Evolutionary conservation across 768 basidiomycete species (phyloP).

Genomic region (Tephrocybe sp.): DNA sequence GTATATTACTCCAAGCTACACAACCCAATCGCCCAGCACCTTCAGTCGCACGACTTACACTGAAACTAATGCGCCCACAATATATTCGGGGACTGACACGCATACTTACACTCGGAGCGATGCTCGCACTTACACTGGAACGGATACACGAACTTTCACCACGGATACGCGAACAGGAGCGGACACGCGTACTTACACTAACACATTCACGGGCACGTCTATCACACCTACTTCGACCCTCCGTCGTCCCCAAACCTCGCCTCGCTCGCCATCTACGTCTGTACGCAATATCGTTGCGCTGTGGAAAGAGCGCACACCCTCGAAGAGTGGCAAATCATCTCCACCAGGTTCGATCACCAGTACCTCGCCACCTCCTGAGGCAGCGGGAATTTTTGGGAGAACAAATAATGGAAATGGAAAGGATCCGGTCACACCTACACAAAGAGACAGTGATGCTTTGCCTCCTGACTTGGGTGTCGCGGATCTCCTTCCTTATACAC

Average conservation of each 20-base stretch:
- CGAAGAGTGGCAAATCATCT: conserved; percentile 38
- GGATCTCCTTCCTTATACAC: conserved; percentile 47
- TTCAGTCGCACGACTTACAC: conserved; percentile 30
- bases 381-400: conserved; percentile 53
- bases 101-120: conserved; percentile 10
- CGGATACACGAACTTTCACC: conserved; percentile 28
- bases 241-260: conserved; percentile 63
- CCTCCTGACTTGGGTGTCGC: conserved; percentile 45
- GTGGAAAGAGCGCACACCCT: conserved; percentile 79
- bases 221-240: conserved; percentile 52
- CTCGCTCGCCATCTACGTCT: conserved; percentile 69
- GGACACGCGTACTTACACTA: conserved; percentile 29
- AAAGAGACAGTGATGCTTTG: conserved; percentile 26
- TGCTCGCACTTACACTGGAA: conserved; percentile 30
- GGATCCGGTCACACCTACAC: conserved; percentile 24
- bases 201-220: conserved; percentile 34
- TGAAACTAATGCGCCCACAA: conserved; percentile 24
- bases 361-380: conserved; percentile 33
- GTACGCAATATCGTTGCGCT: conserved; percentile 77
- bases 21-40: conserved; percentile 35
- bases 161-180: conserved; percentile 5
- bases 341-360: conserved; percentile 38
- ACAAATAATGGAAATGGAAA: conserved; percentile 26
- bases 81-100: conserved; percentile 27
- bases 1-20: conserved; percentile 35